Conservation (phyloP, 75 land plant genomes). For the Pinus taeda region DNA sequence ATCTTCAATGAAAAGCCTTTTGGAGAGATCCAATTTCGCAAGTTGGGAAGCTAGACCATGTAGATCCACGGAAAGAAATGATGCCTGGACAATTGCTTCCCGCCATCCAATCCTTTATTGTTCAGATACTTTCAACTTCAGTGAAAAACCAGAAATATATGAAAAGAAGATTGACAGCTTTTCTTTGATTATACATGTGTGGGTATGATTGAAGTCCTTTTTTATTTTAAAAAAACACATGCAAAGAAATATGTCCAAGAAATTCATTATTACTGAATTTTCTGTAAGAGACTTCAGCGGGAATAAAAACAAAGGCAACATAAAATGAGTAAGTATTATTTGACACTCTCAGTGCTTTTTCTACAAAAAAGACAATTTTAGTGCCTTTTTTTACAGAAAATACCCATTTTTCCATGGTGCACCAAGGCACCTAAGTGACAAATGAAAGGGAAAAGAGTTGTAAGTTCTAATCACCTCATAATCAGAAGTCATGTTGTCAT, state of each 20-base stretch:
- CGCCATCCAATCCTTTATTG: conserved; percentile 8
- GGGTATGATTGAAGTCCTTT: neutral
- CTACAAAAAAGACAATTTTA: neutral
- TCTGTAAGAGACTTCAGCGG: neutral
- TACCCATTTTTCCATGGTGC: neutral
- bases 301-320: neutral
- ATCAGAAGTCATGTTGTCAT: conserved; percentile 13
- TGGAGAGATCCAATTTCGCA: conserved; percentile 28
- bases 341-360: neutral
- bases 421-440: neutral
- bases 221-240: neutral
- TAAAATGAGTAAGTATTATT: neutral
- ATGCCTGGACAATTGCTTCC: conserved; percentile 30
- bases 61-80: conserved; percentile 54
- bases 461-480: conserved; percentile 37
- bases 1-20: conserved; percentile 58
- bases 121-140: conserved; percentile 10
- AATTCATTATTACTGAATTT: neutral
- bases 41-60: conserved; percentile 43
- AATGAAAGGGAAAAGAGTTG: neutral
- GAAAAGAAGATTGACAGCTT: neutral
- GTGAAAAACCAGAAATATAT: neutral
- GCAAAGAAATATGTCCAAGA: neutral
- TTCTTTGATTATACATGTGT: neutral
- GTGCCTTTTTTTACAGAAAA: too few species aligned